Evolutionary conservation across 306 rosid species (phyloP).

Genomic region (Glycyrrhiza uralensis): DNA sequence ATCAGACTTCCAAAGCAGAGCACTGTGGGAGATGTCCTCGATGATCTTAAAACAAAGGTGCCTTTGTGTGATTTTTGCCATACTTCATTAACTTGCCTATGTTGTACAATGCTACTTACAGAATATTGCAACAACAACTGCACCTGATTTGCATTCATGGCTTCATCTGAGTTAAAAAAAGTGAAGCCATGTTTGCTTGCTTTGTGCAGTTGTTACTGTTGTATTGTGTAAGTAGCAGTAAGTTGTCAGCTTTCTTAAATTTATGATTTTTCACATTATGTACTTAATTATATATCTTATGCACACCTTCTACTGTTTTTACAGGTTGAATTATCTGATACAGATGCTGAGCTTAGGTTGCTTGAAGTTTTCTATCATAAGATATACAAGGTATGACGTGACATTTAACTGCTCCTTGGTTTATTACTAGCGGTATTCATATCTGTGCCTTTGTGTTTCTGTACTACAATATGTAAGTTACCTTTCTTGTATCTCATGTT

Average conservation of each 20-base stretch:
- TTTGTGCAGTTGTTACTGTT: constrained; percentile 9
- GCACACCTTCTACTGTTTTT: constrained; percentile 16
- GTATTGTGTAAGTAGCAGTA: not conserved
- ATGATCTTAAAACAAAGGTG: constrained; percentile 85
- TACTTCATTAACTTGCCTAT: not conserved
- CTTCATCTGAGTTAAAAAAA: constrained; percentile 3
- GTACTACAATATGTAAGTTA: too few relatives aligned
- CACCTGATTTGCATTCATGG: not conserved
- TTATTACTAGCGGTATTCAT: too few relatives aligned
- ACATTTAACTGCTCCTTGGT: constrained; percentile 13
- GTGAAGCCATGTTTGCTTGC: not conserved
- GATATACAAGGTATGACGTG: constrained; percentile 71
- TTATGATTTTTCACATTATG: not conserved
- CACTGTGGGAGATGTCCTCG: constrained; percentile 83
- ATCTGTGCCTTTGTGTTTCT: too few relatives aligned
- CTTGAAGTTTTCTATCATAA: constrained; percentile 92
- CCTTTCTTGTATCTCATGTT: too few relatives aligned
- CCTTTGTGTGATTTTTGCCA: not conserved
- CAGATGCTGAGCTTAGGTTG: constrained; percentile 84
- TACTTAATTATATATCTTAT: not conserved
- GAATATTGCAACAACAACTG: not conserved
- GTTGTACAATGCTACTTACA: constrained; percentile 1
- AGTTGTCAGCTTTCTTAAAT: not conserved
- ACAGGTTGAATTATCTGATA: constrained; percentile 81
- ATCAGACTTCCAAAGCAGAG: constrained; percentile 89